phyloP scores from a whole-genome alignment of 345 rosid genomes.

The Viola odorata region DNA sequence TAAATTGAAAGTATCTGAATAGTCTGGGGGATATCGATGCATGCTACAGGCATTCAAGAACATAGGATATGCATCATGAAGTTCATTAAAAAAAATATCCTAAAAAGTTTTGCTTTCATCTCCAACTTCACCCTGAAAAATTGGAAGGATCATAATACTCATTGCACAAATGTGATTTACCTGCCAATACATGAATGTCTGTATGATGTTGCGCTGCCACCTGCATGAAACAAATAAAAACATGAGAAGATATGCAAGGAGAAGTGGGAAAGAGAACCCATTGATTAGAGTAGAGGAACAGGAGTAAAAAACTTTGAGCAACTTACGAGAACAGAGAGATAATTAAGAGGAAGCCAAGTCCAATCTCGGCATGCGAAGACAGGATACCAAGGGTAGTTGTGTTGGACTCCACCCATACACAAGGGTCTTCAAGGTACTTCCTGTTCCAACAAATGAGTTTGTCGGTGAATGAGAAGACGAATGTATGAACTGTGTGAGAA shows the following conservation, averaged over 20 bases:
- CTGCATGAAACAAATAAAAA: conserved; percentile 34
- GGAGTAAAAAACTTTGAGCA: conserved; percentile 8
- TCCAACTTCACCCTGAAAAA: too few species aligned
- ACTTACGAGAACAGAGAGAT: conserved; percentile 79
- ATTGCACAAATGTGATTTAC: conserved; percentile 27
- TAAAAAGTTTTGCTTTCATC: too few species aligned
- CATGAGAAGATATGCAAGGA: conserved; percentile 4
- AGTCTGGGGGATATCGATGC: too few species aligned
- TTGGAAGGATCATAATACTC: neutral
- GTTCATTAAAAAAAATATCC: too few species aligned
- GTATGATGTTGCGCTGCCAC: conserved; percentile 97
- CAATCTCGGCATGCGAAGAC: conserved; percentile 89
- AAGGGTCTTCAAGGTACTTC: conserved; percentile 87
- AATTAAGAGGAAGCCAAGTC: conserved; percentile 71
- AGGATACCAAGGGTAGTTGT: conserved; percentile 75
- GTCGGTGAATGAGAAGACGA: too few species aligned
- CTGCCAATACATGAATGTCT: conserved; percentile 99
- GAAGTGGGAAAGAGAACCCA: neutral
- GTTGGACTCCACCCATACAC: conserved; percentile 97
- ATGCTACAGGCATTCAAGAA: too few species aligned
- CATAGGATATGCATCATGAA: too few species aligned
- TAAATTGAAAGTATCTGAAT: too few species aligned
- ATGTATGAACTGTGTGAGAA: too few species aligned
- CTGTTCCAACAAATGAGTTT: conserved; percentile 33
- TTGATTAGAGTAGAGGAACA: neutral